Evolutionary conservation across 2,329 filamentous ascomycete species (phyloP).

Genomic region (Aspergillus brasiliensis): DNA sequence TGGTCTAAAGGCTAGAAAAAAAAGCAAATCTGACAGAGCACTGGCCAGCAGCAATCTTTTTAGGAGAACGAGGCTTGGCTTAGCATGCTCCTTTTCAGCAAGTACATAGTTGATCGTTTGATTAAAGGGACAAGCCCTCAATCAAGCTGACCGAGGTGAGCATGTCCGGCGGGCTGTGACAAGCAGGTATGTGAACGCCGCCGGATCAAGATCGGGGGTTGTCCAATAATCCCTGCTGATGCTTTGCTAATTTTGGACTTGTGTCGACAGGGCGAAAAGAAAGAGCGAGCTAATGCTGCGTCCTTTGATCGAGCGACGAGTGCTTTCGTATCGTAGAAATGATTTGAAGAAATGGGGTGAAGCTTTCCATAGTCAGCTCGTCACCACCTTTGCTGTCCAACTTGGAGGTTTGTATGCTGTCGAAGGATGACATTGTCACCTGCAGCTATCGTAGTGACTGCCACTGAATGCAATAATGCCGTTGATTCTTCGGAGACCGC

Average conservation of each 20-base stretch:
- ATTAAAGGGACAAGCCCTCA: slow-evolving; percentile 10
- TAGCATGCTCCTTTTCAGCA: slow-evolving; percentile 6
- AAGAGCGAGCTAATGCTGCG: neutral
- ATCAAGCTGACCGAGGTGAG: neutral
- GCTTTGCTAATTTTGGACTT: neutral
- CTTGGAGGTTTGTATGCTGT: neutral
- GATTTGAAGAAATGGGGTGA: neutral
- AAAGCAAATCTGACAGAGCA: slow-evolving; percentile 9
- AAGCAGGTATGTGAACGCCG: slow-evolving; percentile 4
- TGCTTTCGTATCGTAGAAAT: neutral
- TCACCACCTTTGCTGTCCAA: neutral
- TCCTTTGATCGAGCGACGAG: neutral
- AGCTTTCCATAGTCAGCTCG: neutral
- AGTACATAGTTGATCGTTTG: slow-evolving; percentile 7
- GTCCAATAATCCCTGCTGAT: neutral
- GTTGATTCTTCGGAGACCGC: slow-evolving; percentile 7
- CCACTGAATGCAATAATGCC: slow-evolving; percentile 14
- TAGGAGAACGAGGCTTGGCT: slow-evolving; percentile 13
- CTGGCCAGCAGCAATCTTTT: slow-evolving; percentile 7
- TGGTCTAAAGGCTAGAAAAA: neutral
- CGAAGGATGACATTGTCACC: slow-evolving; percentile 1
- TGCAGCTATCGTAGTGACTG: slow-evolving; percentile 3
- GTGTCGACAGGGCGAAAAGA: neutral
- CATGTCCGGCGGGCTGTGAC: slow-evolving; percentile 6
- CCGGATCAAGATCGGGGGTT: neutral